Evolutionary conservation across 768 basidiomycete genomes (phyloP).

Genomic region (Auricularia heimuer): DNA sequence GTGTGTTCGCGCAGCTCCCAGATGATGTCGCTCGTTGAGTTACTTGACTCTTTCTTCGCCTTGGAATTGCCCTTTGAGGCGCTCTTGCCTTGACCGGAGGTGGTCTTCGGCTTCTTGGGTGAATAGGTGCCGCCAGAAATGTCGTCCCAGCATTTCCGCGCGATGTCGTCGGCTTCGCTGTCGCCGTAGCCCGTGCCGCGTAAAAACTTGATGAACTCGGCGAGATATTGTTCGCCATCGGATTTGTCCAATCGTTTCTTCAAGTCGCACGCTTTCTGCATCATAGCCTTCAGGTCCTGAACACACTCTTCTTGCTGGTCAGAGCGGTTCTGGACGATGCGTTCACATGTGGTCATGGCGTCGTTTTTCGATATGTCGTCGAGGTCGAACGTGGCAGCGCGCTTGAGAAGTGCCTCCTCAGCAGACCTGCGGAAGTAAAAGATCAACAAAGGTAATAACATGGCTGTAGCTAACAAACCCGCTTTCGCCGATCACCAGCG

Average conservation of each 20-base stretch:
- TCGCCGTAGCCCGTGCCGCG: slow-evolving; percentile 49
- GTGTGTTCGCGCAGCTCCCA: slow-evolving; percentile 85
- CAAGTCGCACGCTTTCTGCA: slow-evolving; percentile 55
- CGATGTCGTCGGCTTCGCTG: slow-evolving; percentile 21
- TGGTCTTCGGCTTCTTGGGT: slow-evolving; percentile 5
- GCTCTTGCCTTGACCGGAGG: slow-evolving; percentile 8
- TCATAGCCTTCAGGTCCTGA: slow-evolving; percentile 53
- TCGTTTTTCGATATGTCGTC: slow-evolving; percentile 55
- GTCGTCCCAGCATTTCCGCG: slow-evolving; percentile 3
- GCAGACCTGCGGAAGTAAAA: slow-evolving; percentile 45
- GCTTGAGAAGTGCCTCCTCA: slow-evolving; percentile 87
- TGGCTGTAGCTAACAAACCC: slow-evolving; percentile 39
- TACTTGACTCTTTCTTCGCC: slow-evolving; percentile 40
- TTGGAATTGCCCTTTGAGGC: slow-evolving; percentile 8
- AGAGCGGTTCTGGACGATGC: slow-evolving; percentile 76
- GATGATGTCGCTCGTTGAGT: slow-evolving; percentile 47
- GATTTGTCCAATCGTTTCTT: slow-evolving; percentile 58
- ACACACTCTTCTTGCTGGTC: slow-evolving; percentile 74
- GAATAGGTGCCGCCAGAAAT: slow-evolving; percentile 20
- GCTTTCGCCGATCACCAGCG: slow-evolving; percentile 81
- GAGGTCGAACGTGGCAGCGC: slow-evolving; percentile 90
- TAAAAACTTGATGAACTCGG: slow-evolving; percentile 45
- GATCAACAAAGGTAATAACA: slow-evolving; percentile 4
- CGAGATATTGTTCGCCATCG: slow-evolving; percentile 67
- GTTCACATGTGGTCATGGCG: slow-evolving; percentile 87